These are phyloP conservation scores for Aspergillus alliaceus DNA, from an alignment of 2,329 filamentous ascomycete genomes.

Conservation along the genomic window DNA sequence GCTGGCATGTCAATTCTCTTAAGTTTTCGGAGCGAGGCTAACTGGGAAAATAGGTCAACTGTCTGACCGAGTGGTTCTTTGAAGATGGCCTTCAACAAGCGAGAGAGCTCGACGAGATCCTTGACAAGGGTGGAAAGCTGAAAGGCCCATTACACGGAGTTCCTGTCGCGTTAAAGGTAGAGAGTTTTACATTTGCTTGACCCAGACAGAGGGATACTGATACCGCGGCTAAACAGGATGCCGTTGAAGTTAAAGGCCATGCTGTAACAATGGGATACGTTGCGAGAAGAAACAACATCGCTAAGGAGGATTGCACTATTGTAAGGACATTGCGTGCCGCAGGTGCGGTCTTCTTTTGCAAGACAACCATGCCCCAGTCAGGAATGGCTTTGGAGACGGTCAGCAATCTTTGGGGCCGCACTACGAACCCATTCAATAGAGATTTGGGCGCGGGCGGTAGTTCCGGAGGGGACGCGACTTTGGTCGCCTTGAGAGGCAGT, in stretches of 20 bases:
- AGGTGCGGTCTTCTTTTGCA: background rate
- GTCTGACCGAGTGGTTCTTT: conserved; percentile 54
- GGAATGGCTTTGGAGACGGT: background rate
- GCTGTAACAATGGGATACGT: background rate
- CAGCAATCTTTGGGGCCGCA: conserved; percentile 54
- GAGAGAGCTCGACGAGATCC: conserved; percentile 46
- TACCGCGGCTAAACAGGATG: background rate
- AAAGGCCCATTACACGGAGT: conserved; percentile 61
- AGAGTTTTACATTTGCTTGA: background rate
- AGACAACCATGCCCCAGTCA: conserved; percentile 2
- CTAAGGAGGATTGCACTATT: background rate
- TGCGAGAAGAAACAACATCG: background rate
- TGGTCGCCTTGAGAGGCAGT: conserved; percentile 52
- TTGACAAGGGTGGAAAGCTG: conserved; percentile 37
- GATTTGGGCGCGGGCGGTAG: conserved; percentile 54
- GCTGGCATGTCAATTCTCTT: conserved; percentile 20
- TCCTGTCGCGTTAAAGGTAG: conserved; percentile 51
- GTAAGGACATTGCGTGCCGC: background rate
- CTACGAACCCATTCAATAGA: conserved; percentile 54
- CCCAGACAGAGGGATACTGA: background rate
- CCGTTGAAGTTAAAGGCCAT: background rate
- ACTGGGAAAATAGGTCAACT: conserved; percentile 19
- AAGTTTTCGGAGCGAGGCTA: background rate
- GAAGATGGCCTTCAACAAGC: conserved; percentile 49
- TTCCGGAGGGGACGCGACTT: conserved; percentile 55